These are phyloP conservation scores for Aspergillus tanneri DNA, from an alignment of 2,329 filamentous ascomycete species.

Conservation along the genomic window DNA sequence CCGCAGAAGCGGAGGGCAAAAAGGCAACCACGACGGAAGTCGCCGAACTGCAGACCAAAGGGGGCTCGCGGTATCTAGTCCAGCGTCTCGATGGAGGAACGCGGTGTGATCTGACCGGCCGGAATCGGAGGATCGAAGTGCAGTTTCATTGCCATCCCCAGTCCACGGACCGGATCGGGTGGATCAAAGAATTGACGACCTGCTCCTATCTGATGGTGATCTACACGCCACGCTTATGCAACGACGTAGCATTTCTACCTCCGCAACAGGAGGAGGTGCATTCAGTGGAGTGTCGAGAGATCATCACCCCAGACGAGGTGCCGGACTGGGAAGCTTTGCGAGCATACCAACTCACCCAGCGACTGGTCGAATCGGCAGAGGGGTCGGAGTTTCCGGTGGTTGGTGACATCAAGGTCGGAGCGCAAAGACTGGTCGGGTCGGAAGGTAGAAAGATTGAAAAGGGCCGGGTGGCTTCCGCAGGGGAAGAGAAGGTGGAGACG, in stretches of 20 bases:
- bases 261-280: constrained; percentile 75
- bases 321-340: constrained; percentile 47
- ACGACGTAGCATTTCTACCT: constrained; percentile 81
- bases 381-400: constrained; percentile 45
- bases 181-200: constrained; percentile 90
- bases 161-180: constrained; percentile 72
- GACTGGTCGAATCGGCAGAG: constrained; percentile 31
- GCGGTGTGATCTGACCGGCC: constrained; percentile 79
- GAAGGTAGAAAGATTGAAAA: constrained; percentile 59
- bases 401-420: constrained; percentile 61
- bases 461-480: constrained; percentile 55
- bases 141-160: constrained; percentile 76
- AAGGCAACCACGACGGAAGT: constrained; percentile 40
- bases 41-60: constrained; percentile 74
- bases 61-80: constrained; percentile 80
- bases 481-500: constrained; percentile 47
- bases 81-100: constrained; percentile 79
- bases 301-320: constrained; percentile 60
- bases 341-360: constrained; percentile 32
- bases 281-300: constrained; percentile 70
- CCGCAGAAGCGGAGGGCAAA: constrained; percentile 27
- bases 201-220: constrained; percentile 93
- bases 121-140: constrained; percentile 79
- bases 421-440: constrained; percentile 54
- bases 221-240: constrained; percentile 82